These are phyloP conservation scores for Ustilago trichophora DNA, from an alignment of 1,284 basidiomycete genomes.

Conservation along the genomic window DNA sequence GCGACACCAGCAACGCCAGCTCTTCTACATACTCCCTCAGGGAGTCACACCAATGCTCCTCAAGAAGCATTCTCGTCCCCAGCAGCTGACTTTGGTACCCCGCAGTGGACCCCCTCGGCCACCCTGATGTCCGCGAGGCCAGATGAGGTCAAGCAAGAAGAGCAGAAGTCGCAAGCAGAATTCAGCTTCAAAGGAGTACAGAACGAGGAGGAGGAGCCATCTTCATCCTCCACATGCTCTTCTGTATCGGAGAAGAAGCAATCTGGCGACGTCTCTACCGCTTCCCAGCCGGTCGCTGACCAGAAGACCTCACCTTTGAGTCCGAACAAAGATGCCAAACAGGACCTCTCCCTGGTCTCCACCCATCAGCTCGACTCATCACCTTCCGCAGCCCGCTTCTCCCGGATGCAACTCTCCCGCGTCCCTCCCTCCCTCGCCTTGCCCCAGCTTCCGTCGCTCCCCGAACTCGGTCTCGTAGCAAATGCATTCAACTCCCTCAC, in stretches of 20 bases:
- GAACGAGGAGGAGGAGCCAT: constrained; percentile 5
- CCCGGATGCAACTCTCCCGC: constrained; percentile 15
- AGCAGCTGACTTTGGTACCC: constrained; percentile 13
- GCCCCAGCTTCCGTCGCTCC: not conserved
- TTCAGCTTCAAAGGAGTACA: not conserved
- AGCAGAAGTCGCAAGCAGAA: not conserved
- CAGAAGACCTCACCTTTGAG: too few species aligned
- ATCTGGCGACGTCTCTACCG: constrained; percentile 16
- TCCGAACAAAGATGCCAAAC: not conserved
- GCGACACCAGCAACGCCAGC: too few species aligned
- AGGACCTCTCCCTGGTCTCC: not conserved
- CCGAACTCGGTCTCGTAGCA: constrained; percentile 4
- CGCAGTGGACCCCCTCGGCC: constrained; percentile 12
- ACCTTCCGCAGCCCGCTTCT: constrained; percentile 25
- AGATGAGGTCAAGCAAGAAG: not conserved
- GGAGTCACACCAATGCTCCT: not conserved
- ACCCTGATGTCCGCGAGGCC: not conserved
- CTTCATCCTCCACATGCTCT: constrained; percentile 10
- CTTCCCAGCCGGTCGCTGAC: not conserved
- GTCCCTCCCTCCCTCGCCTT: not conserved
- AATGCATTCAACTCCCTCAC: constrained; percentile 20
- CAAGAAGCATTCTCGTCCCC: not conserved
- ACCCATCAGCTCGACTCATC: constrained; percentile 16
- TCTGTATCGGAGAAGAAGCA: constrained; percentile 22
- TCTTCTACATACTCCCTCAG: not conserved